phyloP scores from a whole-genome alignment of 768 basidiomycete species.

The Amylocystis lapponica region DNA sequence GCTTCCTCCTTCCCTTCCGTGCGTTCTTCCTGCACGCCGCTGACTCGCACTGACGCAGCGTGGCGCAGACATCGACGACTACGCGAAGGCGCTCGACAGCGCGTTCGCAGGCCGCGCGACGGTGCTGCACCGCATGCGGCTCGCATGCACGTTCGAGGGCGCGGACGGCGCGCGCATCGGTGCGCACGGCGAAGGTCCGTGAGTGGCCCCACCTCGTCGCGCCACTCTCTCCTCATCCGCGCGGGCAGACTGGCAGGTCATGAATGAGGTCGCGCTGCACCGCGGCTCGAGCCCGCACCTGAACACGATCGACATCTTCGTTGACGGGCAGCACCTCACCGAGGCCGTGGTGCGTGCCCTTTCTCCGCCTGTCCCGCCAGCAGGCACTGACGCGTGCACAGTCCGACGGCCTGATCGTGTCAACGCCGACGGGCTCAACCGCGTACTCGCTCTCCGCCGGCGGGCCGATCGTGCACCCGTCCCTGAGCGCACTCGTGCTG shows the following conservation, averaged over 20 bases:
- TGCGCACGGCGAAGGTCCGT: conserved; percentile 52
- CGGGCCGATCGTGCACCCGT: conserved; percentile 94
- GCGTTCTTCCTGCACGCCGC: conserved; percentile 28
- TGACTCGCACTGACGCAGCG: neutral
- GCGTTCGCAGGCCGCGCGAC: conserved; percentile 78
- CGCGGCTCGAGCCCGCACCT: conserved; percentile 88
- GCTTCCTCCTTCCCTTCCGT: conserved; percentile 94
- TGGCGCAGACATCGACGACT: conserved; percentile 77
- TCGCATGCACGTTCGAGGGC: conserved; percentile 76
- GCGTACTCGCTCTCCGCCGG: conserved; percentile 95
- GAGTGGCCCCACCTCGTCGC: neutral
- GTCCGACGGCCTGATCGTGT: conserved; percentile 93
- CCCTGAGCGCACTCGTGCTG: conserved; percentile 80
- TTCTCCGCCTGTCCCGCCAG: neutral
- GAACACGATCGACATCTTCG: conserved; percentile 89
- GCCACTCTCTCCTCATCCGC: neutral
- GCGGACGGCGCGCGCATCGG: conserved; percentile 51
- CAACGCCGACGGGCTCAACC: conserved; percentile 94
- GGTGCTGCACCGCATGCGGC: conserved; percentile 83
- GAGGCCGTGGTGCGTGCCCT: conserved; percentile 80
- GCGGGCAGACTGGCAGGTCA: conserved; percentile 86
- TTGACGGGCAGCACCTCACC: conserved; percentile 91
- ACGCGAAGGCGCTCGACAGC: conserved; percentile 71
- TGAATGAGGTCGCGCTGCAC: conserved; percentile 95
- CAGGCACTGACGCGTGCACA: conserved; percentile 29